Evolutionary conservation across 257 asterid species (phyloP).

Genomic region (Eustoma russellianum): DNA sequence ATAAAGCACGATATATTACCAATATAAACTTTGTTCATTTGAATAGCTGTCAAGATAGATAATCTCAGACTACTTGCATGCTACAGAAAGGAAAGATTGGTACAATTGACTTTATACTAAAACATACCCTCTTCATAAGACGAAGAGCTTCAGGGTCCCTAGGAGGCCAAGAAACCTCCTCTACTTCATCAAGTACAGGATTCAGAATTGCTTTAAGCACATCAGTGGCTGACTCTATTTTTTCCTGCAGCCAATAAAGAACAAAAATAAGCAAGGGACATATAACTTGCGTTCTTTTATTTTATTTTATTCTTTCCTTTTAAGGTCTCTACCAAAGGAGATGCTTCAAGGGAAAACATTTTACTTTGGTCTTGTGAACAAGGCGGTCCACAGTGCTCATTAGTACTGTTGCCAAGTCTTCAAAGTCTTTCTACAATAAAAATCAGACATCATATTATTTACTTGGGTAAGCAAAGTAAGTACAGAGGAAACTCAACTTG

Average conservation of each 20-base stretch:
- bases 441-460: constrained; percentile 13
- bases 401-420: constrained; percentile 67
- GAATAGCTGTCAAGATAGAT: neutral
- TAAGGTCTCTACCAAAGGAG: neutral
- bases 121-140: constrained; percentile 73
- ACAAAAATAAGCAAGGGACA: constrained; percentile 7
- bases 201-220: constrained; percentile 75
- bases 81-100: neutral
- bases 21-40: neutral
- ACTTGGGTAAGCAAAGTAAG: constrained; percentile 7
- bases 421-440: constrained; percentile 71
- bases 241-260: constrained; percentile 42
- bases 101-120: constrained; percentile 4
- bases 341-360: constrained; percentile 8
- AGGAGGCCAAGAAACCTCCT: constrained; percentile 87
- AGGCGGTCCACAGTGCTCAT: constrained; percentile 75
- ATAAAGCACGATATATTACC: too few relatives aligned
- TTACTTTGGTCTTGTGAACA: constrained; percentile 81
- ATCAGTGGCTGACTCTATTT: constrained; percentile 79
- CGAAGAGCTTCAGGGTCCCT: constrained; percentile 59
- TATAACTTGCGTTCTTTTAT: neutral
- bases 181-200: constrained; percentile 61
- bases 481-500: constrained; percentile 11
- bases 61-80: neutral
- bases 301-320: too few relatives aligned